phyloP scores from a whole-genome alignment of 2,329 filamentous ascomycete species.

The Geoglossum cookeanum region DNA sequence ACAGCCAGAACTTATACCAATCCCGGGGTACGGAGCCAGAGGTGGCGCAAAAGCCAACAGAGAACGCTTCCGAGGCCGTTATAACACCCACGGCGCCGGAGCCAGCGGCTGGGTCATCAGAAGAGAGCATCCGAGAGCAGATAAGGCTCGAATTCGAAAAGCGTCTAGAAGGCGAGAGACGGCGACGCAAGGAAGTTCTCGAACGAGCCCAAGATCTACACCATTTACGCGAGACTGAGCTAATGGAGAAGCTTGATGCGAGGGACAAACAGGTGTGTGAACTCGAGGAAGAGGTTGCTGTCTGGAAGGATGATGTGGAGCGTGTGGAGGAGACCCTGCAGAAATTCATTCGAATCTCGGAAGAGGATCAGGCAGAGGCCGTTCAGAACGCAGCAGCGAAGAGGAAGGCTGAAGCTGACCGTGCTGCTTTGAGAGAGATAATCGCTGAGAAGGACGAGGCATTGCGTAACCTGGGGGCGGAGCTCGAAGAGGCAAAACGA shows the following conservation, averaged over 20 bases:
- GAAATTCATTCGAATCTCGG: not conserved
- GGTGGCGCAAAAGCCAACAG: not conserved
- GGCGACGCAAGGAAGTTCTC: conserved; percentile 1
- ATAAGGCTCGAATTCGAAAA: not conserved
- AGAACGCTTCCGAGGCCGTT: not conserved
- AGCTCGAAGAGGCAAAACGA: not conserved
- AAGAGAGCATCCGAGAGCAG: not conserved
- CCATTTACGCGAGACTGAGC: not conserved
- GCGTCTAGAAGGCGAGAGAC: not conserved
- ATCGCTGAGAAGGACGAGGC: not conserved
- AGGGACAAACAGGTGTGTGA: not conserved
- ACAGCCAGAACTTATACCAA: not conserved
- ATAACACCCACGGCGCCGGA: not conserved
- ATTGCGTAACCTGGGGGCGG: not conserved
- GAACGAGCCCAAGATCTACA: not conserved
- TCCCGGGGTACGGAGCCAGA: not conserved
- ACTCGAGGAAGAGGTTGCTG: not conserved
- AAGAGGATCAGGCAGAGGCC: not conserved
- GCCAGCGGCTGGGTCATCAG: not conserved
- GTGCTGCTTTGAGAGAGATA: not conserved
- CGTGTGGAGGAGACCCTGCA: not conserved
- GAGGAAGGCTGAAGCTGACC: not conserved
- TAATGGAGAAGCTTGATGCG: not conserved
- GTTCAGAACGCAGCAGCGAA: not conserved
- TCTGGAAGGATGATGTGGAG: not conserved